A percentile compares a stretch with the other conserved stretches of the same genome.
Evolutionary conservation across 768 basidiomycete species (phyloP).

Genomic region (Pisolithus microcarpus): DNA sequence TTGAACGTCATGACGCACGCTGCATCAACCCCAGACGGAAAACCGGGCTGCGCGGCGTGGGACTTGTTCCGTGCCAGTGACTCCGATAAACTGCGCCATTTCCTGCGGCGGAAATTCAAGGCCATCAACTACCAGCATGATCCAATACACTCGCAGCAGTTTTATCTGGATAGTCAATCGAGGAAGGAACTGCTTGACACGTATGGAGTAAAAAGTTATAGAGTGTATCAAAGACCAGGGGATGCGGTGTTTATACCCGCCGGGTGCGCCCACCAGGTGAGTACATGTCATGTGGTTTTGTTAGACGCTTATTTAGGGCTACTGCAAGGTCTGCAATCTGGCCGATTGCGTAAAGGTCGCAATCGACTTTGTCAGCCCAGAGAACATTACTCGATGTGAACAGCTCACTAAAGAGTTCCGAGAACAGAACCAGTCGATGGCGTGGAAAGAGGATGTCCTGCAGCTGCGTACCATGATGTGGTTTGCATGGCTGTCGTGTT

Average conservation of each 20-base stretch:
- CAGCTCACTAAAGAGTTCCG: conserved; percentile 83
- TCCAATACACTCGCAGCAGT: conserved; percentile 86
- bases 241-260: conserved; percentile 96
- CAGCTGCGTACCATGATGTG: conserved; percentile 91
- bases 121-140: conserved; percentile 53
- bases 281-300: conserved; percentile 12
- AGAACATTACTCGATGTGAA: conserved; percentile 85
- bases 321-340: conserved; percentile 73
- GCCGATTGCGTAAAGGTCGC: conserved; percentile 97
- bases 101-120: conserved; percentile 60
- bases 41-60: conserved; percentile 81
- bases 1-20: conserved; percentile 87
- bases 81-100: conserved; percentile 66
- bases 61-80: conserved; percentile 83
- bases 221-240: conserved; percentile 85
- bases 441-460: conserved; percentile 92
- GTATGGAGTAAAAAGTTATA: conserved; percentile 66
- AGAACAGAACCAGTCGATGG: conserved; percentile 78
- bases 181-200: conserved; percentile 61
- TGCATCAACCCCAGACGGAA: conserved; percentile 45
- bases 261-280: conserved; percentile 84
- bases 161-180: conserved; percentile 70
- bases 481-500: conserved; percentile 82
- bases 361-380: conserved; percentile 89
- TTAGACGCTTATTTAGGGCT: not conserved